Evolutionary conservation across 2,329 filamentous ascomycete species (phyloP), one percentile per base, ranked within the genome.

Genomic region (Trichophyton simii): DNA sequence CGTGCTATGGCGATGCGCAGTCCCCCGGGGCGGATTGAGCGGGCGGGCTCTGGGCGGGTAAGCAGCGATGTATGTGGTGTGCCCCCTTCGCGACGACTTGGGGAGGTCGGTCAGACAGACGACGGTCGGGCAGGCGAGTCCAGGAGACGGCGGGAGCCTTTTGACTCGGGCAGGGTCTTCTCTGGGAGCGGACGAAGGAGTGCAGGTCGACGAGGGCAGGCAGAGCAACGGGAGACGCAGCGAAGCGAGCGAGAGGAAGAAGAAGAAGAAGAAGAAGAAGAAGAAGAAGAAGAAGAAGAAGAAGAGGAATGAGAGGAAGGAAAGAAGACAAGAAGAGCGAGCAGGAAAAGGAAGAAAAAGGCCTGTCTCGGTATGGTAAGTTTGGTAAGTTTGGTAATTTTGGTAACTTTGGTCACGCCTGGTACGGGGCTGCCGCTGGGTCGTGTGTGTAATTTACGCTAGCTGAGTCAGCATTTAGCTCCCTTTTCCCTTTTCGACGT

Each of bases 1-100:
- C 44, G 11, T 13, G 34, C 34, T 38, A 38, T 38, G 34, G 38
- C 44, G 59, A 57, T 59, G 62, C 61, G 55, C 55, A 54, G 9
- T n/a, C 7, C 13, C 13, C 13, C 8, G 22, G 28, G 15, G 15
- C 20, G 50, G 50, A 7, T 25, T 54, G 50, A 22, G 31, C 18
- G 50, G 22, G 18, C 13, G 50, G 28, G 34, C 34, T 38, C 34
- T 13, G 34, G 34, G 34, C 34, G 34, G 34, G 34, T 38, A 38
- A 38, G 34, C 8, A 38, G 3, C 34, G 34, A 38, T 13, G 9
- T 13, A 38, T 13, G 9, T 13, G 8, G 34, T 38, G 34, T 38
- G 34, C 34, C 34, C 20, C 15, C 25, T 31, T 57, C 52, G 25
- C 52, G 18, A 31, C 25, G 34, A 15, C 28, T 8, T n/a, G 52